Conservation (phyloP, 257 asterid genomes). For the Solanum pinnatisectum region DNA sequence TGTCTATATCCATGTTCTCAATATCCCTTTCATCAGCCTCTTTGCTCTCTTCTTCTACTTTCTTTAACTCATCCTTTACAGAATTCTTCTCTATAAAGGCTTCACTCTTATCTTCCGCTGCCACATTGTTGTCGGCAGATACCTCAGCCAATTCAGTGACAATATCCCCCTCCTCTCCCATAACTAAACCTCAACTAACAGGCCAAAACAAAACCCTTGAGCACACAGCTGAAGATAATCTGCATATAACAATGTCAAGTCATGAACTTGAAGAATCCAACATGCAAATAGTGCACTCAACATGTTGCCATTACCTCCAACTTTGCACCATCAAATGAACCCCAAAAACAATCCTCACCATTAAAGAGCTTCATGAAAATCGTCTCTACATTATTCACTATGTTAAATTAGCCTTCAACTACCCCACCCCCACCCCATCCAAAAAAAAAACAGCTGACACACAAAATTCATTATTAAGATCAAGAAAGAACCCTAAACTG, state of each 20-base stretch:
- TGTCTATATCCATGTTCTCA: background rate
- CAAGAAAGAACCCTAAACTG: background rate
- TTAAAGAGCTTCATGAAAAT: background rate
- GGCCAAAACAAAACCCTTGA: background rate
- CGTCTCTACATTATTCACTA: background rate
- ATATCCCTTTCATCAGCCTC: slow-evolving; percentile 2
- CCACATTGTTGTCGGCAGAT: slow-evolving; percentile 22
- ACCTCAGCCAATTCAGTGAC: slow-evolving; percentile 36
- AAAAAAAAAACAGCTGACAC: background rate
- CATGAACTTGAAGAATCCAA: background rate
- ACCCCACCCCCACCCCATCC: background rate
- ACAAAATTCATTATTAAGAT: background rate
- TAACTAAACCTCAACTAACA: background rate
- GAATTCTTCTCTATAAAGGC: slow-evolving; percentile 2
- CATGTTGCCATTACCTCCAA: background rate
- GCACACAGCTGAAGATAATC: background rate
- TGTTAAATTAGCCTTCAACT: background rate
- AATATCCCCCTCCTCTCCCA: slow-evolving; percentile 57
- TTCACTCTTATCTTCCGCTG: background rate
- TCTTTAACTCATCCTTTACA: background rate
- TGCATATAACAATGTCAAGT: background rate
- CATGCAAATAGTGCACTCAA: background rate
- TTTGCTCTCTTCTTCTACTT: background rate
- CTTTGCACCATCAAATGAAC: background rate
- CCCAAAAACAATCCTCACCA: background rate